Evolutionary conservation across 257 asterid species (phyloP).

Genomic region (Nicotiana knightiana): DNA sequence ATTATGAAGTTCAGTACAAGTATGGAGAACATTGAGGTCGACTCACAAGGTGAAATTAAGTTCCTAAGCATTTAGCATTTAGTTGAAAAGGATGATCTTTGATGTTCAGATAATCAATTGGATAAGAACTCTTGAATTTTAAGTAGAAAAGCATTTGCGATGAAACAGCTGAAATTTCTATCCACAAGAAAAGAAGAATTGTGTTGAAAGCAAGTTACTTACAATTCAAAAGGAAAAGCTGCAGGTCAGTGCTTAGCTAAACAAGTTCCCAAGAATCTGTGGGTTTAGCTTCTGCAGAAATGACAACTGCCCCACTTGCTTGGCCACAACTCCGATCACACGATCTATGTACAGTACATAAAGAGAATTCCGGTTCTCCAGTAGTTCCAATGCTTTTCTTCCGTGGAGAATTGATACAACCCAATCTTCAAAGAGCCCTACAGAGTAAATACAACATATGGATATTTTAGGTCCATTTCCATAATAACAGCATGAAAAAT

Average conservation of each 20-base stretch:
- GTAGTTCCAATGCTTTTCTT: slow-evolving; percentile 57
- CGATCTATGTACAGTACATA: slow-evolving; percentile 87
- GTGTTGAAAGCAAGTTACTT: background rate
- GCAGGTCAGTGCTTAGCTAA: slow-evolving; percentile 29
- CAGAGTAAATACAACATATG: slow-evolving; percentile 1
- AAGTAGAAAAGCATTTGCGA: background rate
- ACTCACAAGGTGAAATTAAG: background rate
- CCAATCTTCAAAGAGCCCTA: slow-evolving; percentile 86
- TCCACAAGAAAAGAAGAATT: slow-evolving; percentile 5
- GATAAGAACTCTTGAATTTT: background rate
- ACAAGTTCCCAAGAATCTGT: slow-evolving; percentile 43
- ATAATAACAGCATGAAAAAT: background rate
- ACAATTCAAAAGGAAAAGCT: background rate
- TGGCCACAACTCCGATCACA: slow-evolving; percentile 63
- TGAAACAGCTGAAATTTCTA: background rate
- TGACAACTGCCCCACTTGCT: slow-evolving; percentile 55
- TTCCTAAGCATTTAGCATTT: background rate
- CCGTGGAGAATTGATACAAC: slow-evolving; percentile 56
- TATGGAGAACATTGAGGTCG: background rate
- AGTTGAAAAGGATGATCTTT: background rate
- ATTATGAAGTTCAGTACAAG: background rate
- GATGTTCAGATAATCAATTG: background rate
- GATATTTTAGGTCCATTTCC: background rate
- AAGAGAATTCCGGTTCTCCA: slow-evolving; percentile 72
- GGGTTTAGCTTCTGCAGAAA: slow-evolving; percentile 45